A percentile compares a stretch with the other conserved stretches of the same genome.
phyloP scores from a whole-genome alignment of 1,139 yeast species.

The Pichia sp. region DNA sequence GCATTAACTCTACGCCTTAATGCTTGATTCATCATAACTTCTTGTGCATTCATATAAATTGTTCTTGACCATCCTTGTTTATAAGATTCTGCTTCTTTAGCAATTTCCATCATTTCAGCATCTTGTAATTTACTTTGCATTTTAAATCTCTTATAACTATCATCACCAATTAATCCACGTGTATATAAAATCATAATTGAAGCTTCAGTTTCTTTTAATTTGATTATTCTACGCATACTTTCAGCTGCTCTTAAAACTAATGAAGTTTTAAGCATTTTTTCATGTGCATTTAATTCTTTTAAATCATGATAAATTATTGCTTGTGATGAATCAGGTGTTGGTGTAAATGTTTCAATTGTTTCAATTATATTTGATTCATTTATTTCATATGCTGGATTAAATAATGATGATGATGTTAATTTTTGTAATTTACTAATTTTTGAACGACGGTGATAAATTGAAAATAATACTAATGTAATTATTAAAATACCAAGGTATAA shows the following conservation, averaged over 20 bases:
- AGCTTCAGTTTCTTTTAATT: conserved; percentile 68
- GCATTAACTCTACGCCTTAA: conserved; percentile 70
- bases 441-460: conserved; percentile 61
- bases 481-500: conserved; percentile 69
- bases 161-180: conserved; percentile 88
- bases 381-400: conserved; percentile 10
- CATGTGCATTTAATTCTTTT: conserved; percentile 36
- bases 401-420: conserved; percentile 35
- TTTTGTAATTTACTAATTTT: conserved; percentile 34
- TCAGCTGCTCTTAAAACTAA: conserved; percentile 69
- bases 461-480: conserved; percentile 67
- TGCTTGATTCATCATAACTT: conserved; percentile 88
- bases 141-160: conserved; percentile 71
- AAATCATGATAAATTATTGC: conserved; percentile 14
- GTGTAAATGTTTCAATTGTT: background rate
- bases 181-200: conserved; percentile 68
- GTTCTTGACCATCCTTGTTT: conserved; percentile 78
- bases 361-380: too few species aligned
- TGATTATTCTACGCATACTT: conserved; percentile 60
- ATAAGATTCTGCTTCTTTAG: conserved; percentile 65
- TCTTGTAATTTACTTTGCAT: conserved; percentile 75
- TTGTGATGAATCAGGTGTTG: conserved; percentile 17
- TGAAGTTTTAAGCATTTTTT: conserved; percentile 80
- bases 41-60: conserved; percentile 77
- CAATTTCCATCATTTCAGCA: conserved; percentile 70